Conservation (phyloP, 1,139 yeast species). For the Yamadazyma mexicana region DNA sequence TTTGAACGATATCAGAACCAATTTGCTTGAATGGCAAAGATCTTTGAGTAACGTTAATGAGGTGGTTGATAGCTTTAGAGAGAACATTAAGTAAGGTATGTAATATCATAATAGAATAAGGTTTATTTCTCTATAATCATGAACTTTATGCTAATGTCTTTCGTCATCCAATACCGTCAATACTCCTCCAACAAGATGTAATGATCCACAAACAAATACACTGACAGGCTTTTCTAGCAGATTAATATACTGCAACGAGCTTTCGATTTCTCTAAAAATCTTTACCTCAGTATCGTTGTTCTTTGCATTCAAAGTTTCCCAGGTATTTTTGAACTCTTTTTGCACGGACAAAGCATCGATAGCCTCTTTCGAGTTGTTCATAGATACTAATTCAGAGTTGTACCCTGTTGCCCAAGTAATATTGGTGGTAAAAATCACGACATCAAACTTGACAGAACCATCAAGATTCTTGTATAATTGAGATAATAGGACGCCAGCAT, state of each 20-base stretch:
- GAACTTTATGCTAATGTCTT: constrained; percentile 32
- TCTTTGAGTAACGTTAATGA: constrained; percentile 44
- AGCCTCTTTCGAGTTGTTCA: constrained; percentile 75
- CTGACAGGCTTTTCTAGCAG: constrained; percentile 51
- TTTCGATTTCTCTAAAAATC: constrained; percentile 74
- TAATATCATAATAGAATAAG: not conserved
- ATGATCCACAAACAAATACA: constrained; percentile 90
- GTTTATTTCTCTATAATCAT: too few species aligned
- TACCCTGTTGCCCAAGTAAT: constrained; percentile 90
- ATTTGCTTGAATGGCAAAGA: constrained; percentile 41
- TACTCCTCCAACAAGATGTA: constrained; percentile 92
- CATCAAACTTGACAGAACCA: constrained; percentile 52
- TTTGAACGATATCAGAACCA: constrained; percentile 38
- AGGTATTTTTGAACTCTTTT: constrained; percentile 64
- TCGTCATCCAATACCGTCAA: constrained; percentile 73
- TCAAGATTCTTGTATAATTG: constrained; percentile 48
- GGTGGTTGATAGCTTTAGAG: constrained; percentile 46
- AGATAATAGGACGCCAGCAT: constrained; percentile 64
- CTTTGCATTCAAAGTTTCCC: constrained; percentile 56
- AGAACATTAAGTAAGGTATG: constrained; percentile 31
- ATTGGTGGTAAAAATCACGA: constrained; percentile 86
- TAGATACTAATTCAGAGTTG: constrained; percentile 79
- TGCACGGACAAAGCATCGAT: constrained; percentile 85
- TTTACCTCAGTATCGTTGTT: constrained; percentile 22
- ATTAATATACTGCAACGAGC: constrained; percentile 58